Evolutionary conservation across 257 asterid species (phyloP).

Genomic region (Solanum verrucosum): DNA sequence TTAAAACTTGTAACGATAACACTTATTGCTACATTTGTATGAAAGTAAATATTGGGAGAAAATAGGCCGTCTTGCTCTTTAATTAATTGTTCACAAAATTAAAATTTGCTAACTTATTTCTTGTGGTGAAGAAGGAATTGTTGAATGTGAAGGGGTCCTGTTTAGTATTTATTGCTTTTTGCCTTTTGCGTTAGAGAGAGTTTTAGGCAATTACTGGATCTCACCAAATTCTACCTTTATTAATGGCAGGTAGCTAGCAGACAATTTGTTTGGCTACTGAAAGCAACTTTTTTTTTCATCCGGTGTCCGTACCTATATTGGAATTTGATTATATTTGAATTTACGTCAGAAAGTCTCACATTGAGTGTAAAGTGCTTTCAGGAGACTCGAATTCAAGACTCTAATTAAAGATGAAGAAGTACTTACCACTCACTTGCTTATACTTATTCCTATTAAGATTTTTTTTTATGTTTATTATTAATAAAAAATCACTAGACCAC

Average conservation of each 20-base stretch:
- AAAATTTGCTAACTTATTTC: neutral
- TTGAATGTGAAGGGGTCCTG: neutral
- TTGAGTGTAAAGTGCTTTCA: too few species aligned
- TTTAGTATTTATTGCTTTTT: neutral
- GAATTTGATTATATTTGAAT: too few species aligned
- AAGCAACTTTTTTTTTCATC: neutral
- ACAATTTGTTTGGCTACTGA: neutral
- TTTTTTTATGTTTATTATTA: too few species aligned
- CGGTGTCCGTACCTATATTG: too few species aligned
- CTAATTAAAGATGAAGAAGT: too few species aligned
- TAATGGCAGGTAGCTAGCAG: neutral
- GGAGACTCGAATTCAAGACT: too few species aligned
- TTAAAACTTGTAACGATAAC: neutral
- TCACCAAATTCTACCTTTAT: neutral
- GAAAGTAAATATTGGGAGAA: neutral
- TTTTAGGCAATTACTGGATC: neutral
- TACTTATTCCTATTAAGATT: too few species aligned
- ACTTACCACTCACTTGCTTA: too few species aligned
- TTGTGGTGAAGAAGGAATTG: neutral
- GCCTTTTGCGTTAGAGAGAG: neutral
- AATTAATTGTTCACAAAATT: neutral
- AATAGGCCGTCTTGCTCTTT: neutral
- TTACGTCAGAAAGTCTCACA: too few species aligned
- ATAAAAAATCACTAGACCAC: too few species aligned
- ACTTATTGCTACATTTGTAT: neutral